Base-by-base conservation (phyloP, 306 rosid genomes). In the Prunus mira region DNA sequence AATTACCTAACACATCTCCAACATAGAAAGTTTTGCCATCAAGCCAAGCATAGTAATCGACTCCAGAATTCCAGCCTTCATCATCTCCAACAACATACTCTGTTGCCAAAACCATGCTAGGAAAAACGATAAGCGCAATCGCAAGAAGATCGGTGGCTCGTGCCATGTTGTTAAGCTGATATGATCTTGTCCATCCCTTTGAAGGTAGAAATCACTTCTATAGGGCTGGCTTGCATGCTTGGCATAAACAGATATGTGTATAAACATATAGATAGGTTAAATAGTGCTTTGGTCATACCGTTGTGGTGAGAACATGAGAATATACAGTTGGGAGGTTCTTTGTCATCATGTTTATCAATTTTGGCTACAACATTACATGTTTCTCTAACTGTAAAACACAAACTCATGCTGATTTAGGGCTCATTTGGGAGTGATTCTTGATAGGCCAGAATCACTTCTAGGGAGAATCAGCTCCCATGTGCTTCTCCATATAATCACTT, bases 21-120 rank as follows among this genome's bases (percentile, higher is more conserved):
- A 22, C 72, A 38, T 52, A 67, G 70, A 75, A 52, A 1, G 24
- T 75, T 45, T 75, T 65, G 52, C 19, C 55, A 38, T 65, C 79
- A 20, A 71, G 38, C 65, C 72, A 75, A 20, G 65, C 45, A 34
- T 52, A n/a, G 55, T 34, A 65, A 65, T 65, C 46, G 12, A 73
- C n/a, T 60, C 43, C 67, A 46, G 43, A 50, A 45, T 73, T 12
- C 60, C 77, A 58, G 65, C 72, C 79, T n/a, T 51, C 19, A 6
- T 34, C 65, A 20, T 51, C 72, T 65, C 72, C 65, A 3, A 75
- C 65, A 18, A 65, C 20, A 52, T 75, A 65, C n/a, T 66, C 46
- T 8, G 22, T 17, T 41, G 56, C 79, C 5, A 38, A 65, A 15
- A 52, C 66, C 25, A 22, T 3, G 72, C 64, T 68, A 2, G 72